Base-by-base conservation (phyloP, 2,329 filamentous ascomycete genomes). In the Diaporthe humulicola region DNA sequence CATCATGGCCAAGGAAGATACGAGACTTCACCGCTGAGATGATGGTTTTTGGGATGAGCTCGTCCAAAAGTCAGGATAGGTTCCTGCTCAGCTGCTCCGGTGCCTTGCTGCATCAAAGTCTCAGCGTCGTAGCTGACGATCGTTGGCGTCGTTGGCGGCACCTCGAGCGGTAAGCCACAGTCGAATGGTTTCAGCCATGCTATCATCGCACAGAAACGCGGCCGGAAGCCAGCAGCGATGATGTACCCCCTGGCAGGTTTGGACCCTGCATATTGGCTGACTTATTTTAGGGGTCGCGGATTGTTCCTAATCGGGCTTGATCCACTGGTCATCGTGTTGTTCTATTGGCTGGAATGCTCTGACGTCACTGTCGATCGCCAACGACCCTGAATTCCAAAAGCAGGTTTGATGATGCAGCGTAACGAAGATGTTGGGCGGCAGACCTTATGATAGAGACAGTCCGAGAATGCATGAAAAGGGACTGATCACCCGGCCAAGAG, bases 321-420 rank as follows among this genome's bases (percentile, higher is more conserved):
- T 58, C 52, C 61, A 67, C 71, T 45, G 70, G 58, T 74, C 76
- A 76, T 74, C 52, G 61, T 61, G 48, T 52, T 72, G 28, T 70
- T 61, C 73, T 73, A 80, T 80, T 80, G 79, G 79, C 77, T 71
- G 71, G 17, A 30, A 28, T 17, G 12, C 42, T 38, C 60, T 81
- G 79, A 80, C 79, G 79, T 81, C 79, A 81, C 76, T 25, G 71
- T 52, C 52, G 60, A 61, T 67, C 60, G 42, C 45, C 64, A 54
- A 52, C 33, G 28, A 42, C 64, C 64, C 64, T 69, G 64, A 69
- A 69, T 40, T 40, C 45, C 19, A 54, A 71, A 75, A 76, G 71
- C 74, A 74, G 71, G 76, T 71, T 72, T 71, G 52, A 64, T 58
- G 60, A 57, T 75, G 42, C 36, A 58, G 33, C n/a, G 60, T 38